phyloP scores from a whole-genome alignment of 192 early-diverging fungal genomes.

The Coemansia sp. region DNA sequence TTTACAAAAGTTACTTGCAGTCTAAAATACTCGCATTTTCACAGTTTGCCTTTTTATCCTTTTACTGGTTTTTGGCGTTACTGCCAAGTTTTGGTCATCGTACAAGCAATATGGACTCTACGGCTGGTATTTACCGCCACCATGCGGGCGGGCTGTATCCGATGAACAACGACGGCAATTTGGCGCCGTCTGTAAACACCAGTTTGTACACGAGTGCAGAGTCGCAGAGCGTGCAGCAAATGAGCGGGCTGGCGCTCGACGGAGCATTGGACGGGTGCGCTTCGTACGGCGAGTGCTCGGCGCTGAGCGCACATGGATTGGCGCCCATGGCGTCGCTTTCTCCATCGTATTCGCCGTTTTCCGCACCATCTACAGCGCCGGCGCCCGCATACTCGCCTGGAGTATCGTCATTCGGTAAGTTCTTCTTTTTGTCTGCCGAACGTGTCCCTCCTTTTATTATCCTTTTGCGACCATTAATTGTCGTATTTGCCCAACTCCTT shows the following conservation, averaged over 20 bases:
- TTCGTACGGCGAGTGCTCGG: conserved; percentile 1
- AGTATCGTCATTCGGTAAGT: conserved; percentile 45
- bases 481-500: no score
- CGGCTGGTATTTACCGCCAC: conserved; percentile 32
- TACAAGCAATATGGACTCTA: conserved; percentile 26
- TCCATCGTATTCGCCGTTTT: conserved; percentile 33
- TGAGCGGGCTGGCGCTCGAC: conserved; percentile 10
- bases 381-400: conserved; percentile 25
- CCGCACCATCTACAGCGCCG: conserved; percentile 7
- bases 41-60: no score
- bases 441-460: background rate
- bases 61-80: background rate
- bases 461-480: background rate
- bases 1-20: background rate
- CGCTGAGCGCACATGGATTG: conserved; percentile 2
- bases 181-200: background rate
- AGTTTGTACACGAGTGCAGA: background rate
- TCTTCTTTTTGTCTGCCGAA: background rate
- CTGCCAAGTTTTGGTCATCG: no score
- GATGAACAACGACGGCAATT: conserved; percentile 16
- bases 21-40: no score
- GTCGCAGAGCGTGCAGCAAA: conserved; percentile 3
- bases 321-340: conserved; percentile 15
- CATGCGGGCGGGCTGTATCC: conserved; percentile 28
- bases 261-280: conserved; percentile 1